phyloP scores from a whole-genome alignment of 2,329 filamentous ascomycete genomes.

The Rhinocladiella mackenziei region DNA sequence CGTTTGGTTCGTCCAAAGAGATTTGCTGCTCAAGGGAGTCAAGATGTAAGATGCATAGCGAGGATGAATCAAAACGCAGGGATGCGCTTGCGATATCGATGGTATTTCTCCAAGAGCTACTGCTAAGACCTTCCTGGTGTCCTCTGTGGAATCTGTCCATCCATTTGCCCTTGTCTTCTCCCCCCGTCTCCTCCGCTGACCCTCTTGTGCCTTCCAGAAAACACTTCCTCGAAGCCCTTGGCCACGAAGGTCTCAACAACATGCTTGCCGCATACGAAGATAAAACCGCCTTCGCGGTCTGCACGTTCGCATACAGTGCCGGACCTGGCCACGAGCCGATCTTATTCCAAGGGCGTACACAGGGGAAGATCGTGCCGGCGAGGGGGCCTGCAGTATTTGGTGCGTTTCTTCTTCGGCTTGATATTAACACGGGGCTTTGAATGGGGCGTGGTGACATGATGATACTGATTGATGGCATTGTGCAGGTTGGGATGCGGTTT shows the following conservation, averaged over 20 bases:
- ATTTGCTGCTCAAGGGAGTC: background rate
- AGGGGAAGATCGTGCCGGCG: slow-evolving; percentile 79
- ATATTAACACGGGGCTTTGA: background rate
- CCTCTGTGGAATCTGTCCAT: background rate
- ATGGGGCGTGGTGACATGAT: no score
- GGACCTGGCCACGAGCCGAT: slow-evolving; percentile 80
- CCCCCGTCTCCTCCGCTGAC: background rate
- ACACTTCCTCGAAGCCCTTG: slow-evolving; percentile 83
- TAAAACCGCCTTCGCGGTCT: slow-evolving; percentile 88
- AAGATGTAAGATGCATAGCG: no score
- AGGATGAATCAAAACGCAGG: no score
- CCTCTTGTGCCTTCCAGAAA: slow-evolving; percentile 57
- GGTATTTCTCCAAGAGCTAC: background rate
- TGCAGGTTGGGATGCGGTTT: slow-evolving; percentile 93
- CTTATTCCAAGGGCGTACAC: slow-evolving; percentile 85
- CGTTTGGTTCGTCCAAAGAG: background rate
- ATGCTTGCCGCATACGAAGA: slow-evolving; percentile 83
- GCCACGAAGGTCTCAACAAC: slow-evolving; percentile 82
- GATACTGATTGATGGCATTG: background rate
- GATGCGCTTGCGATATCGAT: background rate
- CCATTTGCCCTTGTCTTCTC: background rate
- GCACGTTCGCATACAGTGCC: slow-evolving; percentile 87
- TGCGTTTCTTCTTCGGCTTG: slow-evolving; percentile 42
- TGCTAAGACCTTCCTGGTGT: background rate
- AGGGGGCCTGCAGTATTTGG: slow-evolving; percentile 79